Base-by-base conservation (phyloP, 257 asterid species). In the Primulina eburnea region DNA sequence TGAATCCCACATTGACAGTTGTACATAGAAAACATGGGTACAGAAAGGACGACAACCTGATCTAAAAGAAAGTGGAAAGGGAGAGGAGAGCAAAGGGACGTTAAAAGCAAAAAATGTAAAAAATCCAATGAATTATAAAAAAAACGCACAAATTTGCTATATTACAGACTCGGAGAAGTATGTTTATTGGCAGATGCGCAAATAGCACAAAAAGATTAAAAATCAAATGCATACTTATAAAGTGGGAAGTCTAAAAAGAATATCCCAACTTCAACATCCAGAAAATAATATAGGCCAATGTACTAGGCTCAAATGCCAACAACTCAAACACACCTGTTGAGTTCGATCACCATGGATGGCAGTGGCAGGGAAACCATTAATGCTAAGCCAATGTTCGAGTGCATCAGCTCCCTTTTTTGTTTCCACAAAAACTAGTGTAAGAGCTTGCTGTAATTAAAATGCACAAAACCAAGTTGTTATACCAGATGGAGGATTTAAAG, bases 391-490 rank as follows among this genome's bases (percentile, higher is more conserved):
- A 70, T 88, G 75, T 69, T 88, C 96, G 83, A 90, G 83, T 12
- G 97, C 79, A 70, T 90, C 97, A 59, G 97, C 96, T 73, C 96
- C 95, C 71, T 85, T 88, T 86, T 90, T 90, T 32, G 97, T 90
- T 79, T 90, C 97, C 79, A 90, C 97, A 73, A 90, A 90, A 63
- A 90, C 96, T 69, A 90, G 76, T 52, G 94, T 85, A 53, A 88
- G 87, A 65, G 90, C 68, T 71, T 88, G 95, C 97, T 85, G 92
- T 81, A 73, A 71, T 50, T 50, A 21, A 50, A 2, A 50, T 1
- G 8, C 57, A 50, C 21, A 50, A 50, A 50, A 50, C 20, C 8
- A 50, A 17, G 57, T 5, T 50, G 21, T 50, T 50, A 14, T 4
- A 43, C 55, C 14, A 50, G 8, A 50, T 16, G 57, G 55, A 50